phyloP scores from a whole-genome alignment of 805 yeast genomes.

The Isabelozyma gotoi region DNA sequence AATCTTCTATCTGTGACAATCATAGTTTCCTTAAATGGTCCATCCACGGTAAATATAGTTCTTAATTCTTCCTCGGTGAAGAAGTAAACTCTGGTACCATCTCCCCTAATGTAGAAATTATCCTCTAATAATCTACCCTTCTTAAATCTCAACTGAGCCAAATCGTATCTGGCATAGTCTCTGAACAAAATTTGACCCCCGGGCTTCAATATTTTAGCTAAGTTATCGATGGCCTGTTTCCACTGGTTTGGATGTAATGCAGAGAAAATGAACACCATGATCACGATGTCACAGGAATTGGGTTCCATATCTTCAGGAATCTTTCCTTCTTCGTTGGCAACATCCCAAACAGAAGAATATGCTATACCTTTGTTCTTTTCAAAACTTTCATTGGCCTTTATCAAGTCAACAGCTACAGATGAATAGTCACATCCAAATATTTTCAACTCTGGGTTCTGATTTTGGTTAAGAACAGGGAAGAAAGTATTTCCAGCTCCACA shows the following conservation, averaged over 20 bases:
- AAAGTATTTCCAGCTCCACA: constrained; percentile 98
- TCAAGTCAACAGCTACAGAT: constrained; percentile 84
- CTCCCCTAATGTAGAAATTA: constrained; percentile 94
- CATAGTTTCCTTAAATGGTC: constrained; percentile 62
- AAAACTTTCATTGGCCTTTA: constrained; percentile 62
- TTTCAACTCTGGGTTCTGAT: constrained; percentile 71
- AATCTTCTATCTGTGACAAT: constrained; percentile 90
- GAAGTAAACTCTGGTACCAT: constrained; percentile 96
- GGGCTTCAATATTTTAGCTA: constrained; percentile 76
- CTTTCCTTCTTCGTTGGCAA: constrained; percentile 68
- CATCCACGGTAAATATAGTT: constrained; percentile 52
- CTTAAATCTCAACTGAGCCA: constrained; percentile 93
- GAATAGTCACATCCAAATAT: constrained; percentile 90
- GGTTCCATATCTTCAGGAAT: constrained; percentile 86
- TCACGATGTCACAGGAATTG: constrained; percentile 82
- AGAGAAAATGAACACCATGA: constrained; percentile 93
- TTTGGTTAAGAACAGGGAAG: constrained; percentile 83
- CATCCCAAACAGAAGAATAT: constrained; percentile 92
- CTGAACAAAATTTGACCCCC: constrained; percentile 89
- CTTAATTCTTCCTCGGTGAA: constrained; percentile 92
- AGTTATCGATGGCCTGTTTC: constrained; percentile 73
- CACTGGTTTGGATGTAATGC: constrained; percentile 93
- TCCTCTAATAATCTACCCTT: constrained; percentile 84
- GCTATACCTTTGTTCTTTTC: constrained; percentile 54
- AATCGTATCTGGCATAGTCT: constrained; percentile 94